These are phyloP conservation scores for Athelia sp. DNA, from an alignment of 1,284 basidiomycete species.

Conservation along the genomic window DNA sequence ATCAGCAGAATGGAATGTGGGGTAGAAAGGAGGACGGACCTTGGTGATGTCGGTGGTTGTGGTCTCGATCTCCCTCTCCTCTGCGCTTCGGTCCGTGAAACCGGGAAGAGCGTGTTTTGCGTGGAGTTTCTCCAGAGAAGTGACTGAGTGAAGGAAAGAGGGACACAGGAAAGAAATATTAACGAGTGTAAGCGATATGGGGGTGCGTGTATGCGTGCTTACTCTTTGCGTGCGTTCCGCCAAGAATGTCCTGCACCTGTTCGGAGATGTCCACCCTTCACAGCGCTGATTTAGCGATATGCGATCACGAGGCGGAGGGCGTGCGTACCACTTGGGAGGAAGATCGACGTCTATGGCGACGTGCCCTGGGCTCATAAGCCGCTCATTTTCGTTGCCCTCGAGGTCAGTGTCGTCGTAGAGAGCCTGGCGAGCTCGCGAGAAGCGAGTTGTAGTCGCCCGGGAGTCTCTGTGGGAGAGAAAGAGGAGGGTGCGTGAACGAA, in stretches of 20 bases:
- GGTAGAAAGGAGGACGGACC: constrained; percentile 35
- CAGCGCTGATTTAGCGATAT: constrained; percentile 15
- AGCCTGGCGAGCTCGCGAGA: constrained; percentile 29
- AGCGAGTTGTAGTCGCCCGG: constrained; percentile 46
- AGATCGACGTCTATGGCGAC: constrained; percentile 55
- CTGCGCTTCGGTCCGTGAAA: constrained; percentile 89
- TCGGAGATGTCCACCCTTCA: constrained; percentile 88
- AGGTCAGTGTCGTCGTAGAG: constrained; percentile 32
- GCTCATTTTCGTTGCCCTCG: constrained; percentile 62
- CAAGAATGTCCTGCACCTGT: constrained; percentile 79
- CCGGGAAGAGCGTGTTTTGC: constrained; percentile 94
- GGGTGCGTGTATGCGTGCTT: constrained; percentile 34
- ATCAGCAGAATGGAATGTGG: constrained; percentile 1
- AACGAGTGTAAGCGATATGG: neutral
- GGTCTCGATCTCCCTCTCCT: constrained; percentile 91
- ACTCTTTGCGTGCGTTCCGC: constrained; percentile 75
- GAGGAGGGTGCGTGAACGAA: constrained; percentile 87
- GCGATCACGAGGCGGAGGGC: constrained; percentile 9
- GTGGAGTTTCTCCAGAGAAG: constrained; percentile 86
- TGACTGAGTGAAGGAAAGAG: constrained; percentile 42
- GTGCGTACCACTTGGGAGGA: constrained; percentile 66
- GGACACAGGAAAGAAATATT: constrained; percentile 1
- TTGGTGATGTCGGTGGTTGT: constrained; percentile 87
- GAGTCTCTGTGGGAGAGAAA: constrained; percentile 96
- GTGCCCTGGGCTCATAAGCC: constrained; percentile 58